Evolutionary conservation across 345 rosid species (phyloP).

Genomic region (sweet orange (Citrus sinensis)): DVS_A1.0 CM039169.1:13501001-13501500

Average conservation of each 20-base stretch:
- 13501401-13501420: not conserved
- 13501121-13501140: not conserved
- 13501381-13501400: not conserved
- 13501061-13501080: no score
- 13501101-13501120: no score
- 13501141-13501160: not conserved
- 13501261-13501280: not conserved
- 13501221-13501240: not conserved
- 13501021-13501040: not conserved
- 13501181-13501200: not conserved
- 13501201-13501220: not conserved
- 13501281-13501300: not conserved
- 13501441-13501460: not conserved
- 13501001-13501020: conserved; percentile 30
- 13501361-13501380: not conserved
- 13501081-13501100: no score
- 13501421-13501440: not conserved
- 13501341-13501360: not conserved
- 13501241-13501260: not conserved
- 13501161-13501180: not conserved
- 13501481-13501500: not conserved
- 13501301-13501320: not conserved
- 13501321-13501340: not conserved
- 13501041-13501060: not conserved
- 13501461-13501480: not conserved